These are phyloP conservation scores for Lolium rigidum DNA, from an alignment of 176 grass and related monocot species.

Conservation along the genomic window DNA sequence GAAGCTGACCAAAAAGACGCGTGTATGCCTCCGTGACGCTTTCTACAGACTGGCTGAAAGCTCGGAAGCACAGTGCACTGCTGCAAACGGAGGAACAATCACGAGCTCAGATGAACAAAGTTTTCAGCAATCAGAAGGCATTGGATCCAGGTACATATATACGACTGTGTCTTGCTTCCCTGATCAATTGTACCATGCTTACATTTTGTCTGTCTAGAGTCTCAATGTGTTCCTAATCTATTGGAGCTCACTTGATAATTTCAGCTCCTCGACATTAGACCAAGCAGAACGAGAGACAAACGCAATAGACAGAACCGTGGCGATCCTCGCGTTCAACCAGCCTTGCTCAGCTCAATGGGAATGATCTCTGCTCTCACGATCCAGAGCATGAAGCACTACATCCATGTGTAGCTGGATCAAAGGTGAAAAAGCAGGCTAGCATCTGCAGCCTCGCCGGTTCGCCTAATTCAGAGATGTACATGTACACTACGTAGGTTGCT, in stretches of 20 bases:
- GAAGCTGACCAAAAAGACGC: constrained; percentile 66
- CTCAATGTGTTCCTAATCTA: not conserved
- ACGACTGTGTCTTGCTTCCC: not conserved
- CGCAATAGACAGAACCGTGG: constrained; percentile 70
- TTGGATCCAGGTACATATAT: constrained; percentile 42
- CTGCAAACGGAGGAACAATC: constrained; percentile 14
- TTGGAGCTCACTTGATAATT: constrained; percentile 14
- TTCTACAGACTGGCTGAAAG: constrained; percentile 74
- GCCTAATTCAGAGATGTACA: constrained; percentile 21
- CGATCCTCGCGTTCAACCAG: constrained; percentile 50
- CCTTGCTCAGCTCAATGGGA: not conserved
- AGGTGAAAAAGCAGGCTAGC: not conserved
- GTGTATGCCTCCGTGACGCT: constrained; percentile 79
- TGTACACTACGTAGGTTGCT: constrained; percentile 30
- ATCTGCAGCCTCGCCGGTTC: not conserved
- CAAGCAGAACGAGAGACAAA: constrained; percentile 50
- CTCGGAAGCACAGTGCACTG: constrained; percentile 27
- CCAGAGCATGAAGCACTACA: not conserved
- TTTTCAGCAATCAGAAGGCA: constrained; percentile 29
- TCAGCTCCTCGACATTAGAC: constrained; percentile 40
- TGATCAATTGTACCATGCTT: not conserved
- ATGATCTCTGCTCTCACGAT: not conserved
- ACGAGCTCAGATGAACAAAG: constrained; percentile 3
- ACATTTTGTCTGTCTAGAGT: too few species aligned
- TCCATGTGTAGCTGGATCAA: constrained; percentile 1